Percentiles rank a stretch among this genome's conserved stretches.
phyloP scores from a whole-genome alignment of 2,329 filamentous ascomycete species.

The Pseudopithomyces chartarum region DNA sequence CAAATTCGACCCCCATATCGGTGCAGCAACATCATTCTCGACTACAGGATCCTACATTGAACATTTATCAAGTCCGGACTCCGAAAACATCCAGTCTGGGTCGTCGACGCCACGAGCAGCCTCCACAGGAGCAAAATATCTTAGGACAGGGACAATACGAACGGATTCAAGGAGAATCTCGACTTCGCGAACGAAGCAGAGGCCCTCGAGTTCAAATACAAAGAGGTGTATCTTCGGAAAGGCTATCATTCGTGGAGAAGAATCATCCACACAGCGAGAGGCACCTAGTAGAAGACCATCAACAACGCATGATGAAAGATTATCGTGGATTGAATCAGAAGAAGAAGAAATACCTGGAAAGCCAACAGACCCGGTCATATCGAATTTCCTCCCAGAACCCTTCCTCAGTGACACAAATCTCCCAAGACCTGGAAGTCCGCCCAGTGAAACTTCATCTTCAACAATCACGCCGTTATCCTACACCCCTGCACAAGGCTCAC shows the following conservation, averaged over 20 bases:
- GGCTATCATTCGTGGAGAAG: background rate
- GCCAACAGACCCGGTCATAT: no score
- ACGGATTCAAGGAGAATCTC: background rate
- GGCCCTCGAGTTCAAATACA: background rate
- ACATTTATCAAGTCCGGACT: background rate
- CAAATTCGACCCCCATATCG: background rate
- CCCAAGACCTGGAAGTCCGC: background rate
- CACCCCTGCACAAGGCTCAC: background rate
- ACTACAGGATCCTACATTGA: constrained; percentile 3
- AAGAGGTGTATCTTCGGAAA: background rate
- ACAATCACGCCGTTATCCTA: constrained; percentile 2
- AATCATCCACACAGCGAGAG: background rate
- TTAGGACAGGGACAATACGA: background rate
- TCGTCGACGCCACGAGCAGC: background rate
- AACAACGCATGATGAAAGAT: constrained; percentile 9
- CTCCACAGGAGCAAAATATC: background rate
- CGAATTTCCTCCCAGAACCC: background rate
- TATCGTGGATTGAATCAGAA: constrained; percentile 9
- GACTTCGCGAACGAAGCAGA: background rate
- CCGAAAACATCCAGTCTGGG: background rate
- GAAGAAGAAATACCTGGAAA: no score
- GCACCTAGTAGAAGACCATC: constrained; percentile 8
- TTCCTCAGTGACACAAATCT: background rate
- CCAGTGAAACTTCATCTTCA: background rate
- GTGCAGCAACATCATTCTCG: background rate